A percentile compares a stretch with the other conserved stretches of the same genome.
Evolutionary conservation across 1,139 yeast genomes (phyloP).

Genomic region (Scheffersomyces titani): DNA sequence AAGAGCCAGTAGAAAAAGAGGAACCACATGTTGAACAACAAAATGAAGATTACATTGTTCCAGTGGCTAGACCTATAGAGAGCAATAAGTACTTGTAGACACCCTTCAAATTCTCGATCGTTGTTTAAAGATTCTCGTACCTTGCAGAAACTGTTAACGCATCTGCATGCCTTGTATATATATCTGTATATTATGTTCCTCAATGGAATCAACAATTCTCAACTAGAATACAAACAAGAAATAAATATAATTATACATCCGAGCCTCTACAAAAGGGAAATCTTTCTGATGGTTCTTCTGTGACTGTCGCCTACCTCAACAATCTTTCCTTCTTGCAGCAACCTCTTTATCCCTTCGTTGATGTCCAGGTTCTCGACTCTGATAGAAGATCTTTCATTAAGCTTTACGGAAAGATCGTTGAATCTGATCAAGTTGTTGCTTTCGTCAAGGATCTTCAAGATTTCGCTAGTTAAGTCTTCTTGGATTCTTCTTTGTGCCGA

Average conservation of each 20-base stretch:
- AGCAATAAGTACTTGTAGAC: constrained; percentile 16
- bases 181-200: neutral
- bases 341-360: constrained; percentile 63
- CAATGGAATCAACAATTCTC: neutral
- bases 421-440: constrained; percentile 52
- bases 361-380: constrained; percentile 73
- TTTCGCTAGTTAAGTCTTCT: constrained; percentile 69
- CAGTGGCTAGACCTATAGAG: constrained; percentile 7
- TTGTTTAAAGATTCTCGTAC: neutral
- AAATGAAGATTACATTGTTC: neutral
- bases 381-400: constrained; percentile 70
- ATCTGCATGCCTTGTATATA: neutral
- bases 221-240: constrained; percentile 2
- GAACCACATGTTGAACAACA: neutral
- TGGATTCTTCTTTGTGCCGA: constrained; percentile 80
- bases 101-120: neutral
- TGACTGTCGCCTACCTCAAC: constrained; percentile 74
- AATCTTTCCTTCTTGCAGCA: constrained; percentile 76
- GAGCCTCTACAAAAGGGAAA: constrained; percentile 23
- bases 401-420: constrained; percentile 57
- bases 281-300: constrained; percentile 63
- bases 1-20: neutral
- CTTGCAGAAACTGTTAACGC: neutral
- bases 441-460: constrained; percentile 49
- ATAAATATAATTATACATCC: constrained; percentile 1